These are phyloP conservation scores for Agrostemma githago DNA, from an alignment of 148 eudicot genomes.

Conservation along the genomic window DNA sequence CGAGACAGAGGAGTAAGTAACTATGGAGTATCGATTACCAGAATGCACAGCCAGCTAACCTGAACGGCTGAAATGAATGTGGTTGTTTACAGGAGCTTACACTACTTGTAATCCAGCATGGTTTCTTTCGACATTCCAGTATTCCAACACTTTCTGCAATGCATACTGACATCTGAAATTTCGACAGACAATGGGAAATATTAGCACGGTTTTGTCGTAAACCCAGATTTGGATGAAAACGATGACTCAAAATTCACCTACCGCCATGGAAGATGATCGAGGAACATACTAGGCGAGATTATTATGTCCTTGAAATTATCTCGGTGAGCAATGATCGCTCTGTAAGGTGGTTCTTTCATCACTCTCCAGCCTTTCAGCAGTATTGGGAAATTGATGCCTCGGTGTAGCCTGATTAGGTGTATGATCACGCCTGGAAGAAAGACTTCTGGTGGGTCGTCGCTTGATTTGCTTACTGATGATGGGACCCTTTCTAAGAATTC, in stretches of 20 bases:
- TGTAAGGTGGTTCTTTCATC: slow-evolving; percentile 34
- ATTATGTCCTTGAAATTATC: slow-evolving; percentile 64
- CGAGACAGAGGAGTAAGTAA: too few species aligned
- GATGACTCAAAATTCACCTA: slow-evolving; percentile 14
- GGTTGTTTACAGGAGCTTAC: slow-evolving; percentile 4
- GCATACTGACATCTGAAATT: slow-evolving; percentile 48
- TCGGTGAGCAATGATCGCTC: slow-evolving; percentile 51
- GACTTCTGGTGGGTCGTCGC: slow-evolving; percentile 48
- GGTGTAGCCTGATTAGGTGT: slow-evolving; percentile 47
- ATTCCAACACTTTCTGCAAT: slow-evolving; percentile 41
- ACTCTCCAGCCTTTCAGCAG: slow-evolving; percentile 47
- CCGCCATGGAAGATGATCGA: slow-evolving; percentile 93
- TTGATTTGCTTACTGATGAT: slow-evolving; percentile 30
- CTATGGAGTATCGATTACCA: too few species aligned
- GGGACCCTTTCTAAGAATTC: slow-evolving; percentile 50
- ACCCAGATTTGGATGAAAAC: neutral
- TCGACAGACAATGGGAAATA: neutral
- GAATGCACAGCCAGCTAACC: too few species aligned
- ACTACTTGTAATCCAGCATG: slow-evolving; percentile 18
- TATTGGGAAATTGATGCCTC: slow-evolving; percentile 28
- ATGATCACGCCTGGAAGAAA: slow-evolving; percentile 57
- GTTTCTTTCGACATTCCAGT: slow-evolving; percentile 8
- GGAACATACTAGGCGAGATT: slow-evolving; percentile 66
- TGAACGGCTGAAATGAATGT: neutral
- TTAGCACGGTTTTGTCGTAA: neutral